Conservation (phyloP, 2,329 filamentous ascomycete species). For the Sporothrix phasma region DNA sequence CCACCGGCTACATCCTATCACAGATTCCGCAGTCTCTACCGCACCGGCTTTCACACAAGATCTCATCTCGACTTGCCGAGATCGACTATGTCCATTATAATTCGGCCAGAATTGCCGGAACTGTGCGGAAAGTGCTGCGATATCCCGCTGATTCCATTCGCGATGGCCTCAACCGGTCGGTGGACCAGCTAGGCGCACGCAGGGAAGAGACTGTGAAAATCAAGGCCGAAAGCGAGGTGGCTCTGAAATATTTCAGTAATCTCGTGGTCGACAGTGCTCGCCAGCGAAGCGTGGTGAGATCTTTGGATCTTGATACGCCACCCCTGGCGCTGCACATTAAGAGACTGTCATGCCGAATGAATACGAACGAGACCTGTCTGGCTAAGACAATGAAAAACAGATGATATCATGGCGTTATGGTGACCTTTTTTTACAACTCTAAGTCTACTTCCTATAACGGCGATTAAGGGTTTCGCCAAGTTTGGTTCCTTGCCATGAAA, state of each 20-base stretch:
- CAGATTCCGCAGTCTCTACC: slow-evolving; percentile 87
- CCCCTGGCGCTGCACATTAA: slow-evolving; percentile 10
- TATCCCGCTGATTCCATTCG: slow-evolving; percentile 80
- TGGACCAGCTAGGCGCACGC: slow-evolving; percentile 70
- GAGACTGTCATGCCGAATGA: not conserved
- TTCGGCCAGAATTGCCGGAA: slow-evolving; percentile 68
- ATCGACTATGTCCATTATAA: slow-evolving; percentile 93
- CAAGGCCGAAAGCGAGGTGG: slow-evolving; percentile 73
- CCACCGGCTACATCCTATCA: slow-evolving; percentile 68
- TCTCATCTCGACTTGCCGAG: slow-evolving; percentile 65
- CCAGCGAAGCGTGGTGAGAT: slow-evolving; percentile 40
- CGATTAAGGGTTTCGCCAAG: not conserved
- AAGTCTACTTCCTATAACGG: not conserved
- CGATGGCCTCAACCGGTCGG: slow-evolving; percentile 69
- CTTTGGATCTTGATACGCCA: slow-evolving; percentile 41
- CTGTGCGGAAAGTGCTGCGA: slow-evolving; percentile 81
- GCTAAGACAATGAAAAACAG: not conserved
- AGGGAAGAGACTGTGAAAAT: slow-evolving; percentile 77
- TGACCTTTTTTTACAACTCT: not conserved
- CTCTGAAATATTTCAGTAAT: slow-evolving; percentile 82
- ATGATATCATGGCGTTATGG: not conserved
- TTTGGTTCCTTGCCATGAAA: too few species aligned
- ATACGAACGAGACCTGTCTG: not conserved
- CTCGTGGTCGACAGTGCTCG: slow-evolving; percentile 57
- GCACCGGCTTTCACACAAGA: slow-evolving; percentile 72